phyloP scores from a whole-genome alignment of 345 rosid genomes.

The Durio zibethinus region DNA sequence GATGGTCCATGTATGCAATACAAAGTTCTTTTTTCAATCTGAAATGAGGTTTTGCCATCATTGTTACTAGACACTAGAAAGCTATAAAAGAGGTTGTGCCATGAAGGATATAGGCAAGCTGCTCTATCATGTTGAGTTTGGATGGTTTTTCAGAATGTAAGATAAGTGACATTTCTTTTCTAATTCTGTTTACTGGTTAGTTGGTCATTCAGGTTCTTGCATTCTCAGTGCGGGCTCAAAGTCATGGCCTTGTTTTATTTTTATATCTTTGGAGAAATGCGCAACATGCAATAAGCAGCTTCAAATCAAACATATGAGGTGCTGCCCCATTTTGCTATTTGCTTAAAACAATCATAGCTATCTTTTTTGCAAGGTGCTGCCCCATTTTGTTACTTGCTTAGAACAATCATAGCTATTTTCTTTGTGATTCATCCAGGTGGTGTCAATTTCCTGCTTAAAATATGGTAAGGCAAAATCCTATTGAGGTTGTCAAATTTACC shows the following conservation, averaged over 20 bases:
- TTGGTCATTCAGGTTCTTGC: not conserved
- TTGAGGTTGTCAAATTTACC: too few relatives aligned
- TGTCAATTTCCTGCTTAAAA: not conserved
- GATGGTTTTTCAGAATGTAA: not conserved
- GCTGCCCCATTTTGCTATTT: not conserved
- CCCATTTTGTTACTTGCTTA: not conserved
- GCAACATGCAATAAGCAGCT: not conserved
- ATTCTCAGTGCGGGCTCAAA: not conserved
- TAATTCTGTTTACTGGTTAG: not conserved
- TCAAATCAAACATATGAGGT: not conserved
- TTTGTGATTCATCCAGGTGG: too few relatives aligned
- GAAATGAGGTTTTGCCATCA: not conserved
- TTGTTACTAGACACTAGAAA: not conserved
- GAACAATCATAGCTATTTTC: not conserved
- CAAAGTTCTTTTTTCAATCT: too few relatives aligned
- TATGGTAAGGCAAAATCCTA: too few relatives aligned
- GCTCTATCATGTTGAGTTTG: not conserved
- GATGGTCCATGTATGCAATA: conserved; percentile 10
- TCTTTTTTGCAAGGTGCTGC: not conserved
- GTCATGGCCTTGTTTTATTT: conserved; percentile 7
- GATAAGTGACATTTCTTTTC: not conserved
- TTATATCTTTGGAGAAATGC: not conserved
- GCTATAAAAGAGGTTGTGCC: not conserved
- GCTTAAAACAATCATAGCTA: not conserved
- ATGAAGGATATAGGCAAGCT: conserved; percentile 1